These are phyloP conservation scores for Aspergillus ochraceoroseus DNA, from an alignment of 2,329 filamentous ascomycete genomes.

Conservation along the genomic window DNA sequence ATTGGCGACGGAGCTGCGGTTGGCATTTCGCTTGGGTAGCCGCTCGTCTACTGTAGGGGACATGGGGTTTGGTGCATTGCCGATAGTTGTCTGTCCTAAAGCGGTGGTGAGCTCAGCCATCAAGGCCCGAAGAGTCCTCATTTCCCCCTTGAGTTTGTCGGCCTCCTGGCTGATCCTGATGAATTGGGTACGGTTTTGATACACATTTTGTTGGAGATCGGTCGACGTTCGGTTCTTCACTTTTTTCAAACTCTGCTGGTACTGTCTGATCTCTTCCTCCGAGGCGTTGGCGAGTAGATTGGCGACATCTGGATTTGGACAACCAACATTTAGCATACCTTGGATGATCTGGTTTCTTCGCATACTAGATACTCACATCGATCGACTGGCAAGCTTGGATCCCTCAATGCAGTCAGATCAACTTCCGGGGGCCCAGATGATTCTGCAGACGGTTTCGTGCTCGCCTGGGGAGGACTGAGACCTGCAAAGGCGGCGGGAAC, in stretches of 20 bases:
- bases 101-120: slow-evolving; percentile 89
- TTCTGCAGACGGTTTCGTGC: slow-evolving; percentile 49
- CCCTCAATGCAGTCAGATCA: slow-evolving; percentile 71
- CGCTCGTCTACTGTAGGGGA: slow-evolving; percentile 50
- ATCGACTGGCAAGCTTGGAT: slow-evolving; percentile 73
- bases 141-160: slow-evolving; percentile 93
- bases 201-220: slow-evolving; percentile 90
- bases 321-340: slow-evolving; percentile 15
- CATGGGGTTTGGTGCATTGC: slow-evolving; percentile 52
- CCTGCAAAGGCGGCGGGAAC: slow-evolving; percentile 57
- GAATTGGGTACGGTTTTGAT: slow-evolving; percentile 95
- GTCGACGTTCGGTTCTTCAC: slow-evolving; percentile 72
- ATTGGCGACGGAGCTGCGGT: slow-evolving; percentile 81
- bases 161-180: slow-evolving; percentile 99
- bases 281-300: slow-evolving; percentile 74
- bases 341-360: not conserved
- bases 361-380: slow-evolving; percentile 56
- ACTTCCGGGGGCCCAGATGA: slow-evolving; percentile 60
- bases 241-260: slow-evolving; percentile 68
- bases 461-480: slow-evolving; percentile 41
- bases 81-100: slow-evolving; percentile 42
- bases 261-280: slow-evolving; percentile 79
- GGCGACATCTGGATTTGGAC: slow-evolving; percentile 42
- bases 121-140: slow-evolving; percentile 81
- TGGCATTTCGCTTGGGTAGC: slow-evolving; percentile 56